Conservation (phyloP, 345 rosid species). For the Eucalyptus caleyi region DNA sequence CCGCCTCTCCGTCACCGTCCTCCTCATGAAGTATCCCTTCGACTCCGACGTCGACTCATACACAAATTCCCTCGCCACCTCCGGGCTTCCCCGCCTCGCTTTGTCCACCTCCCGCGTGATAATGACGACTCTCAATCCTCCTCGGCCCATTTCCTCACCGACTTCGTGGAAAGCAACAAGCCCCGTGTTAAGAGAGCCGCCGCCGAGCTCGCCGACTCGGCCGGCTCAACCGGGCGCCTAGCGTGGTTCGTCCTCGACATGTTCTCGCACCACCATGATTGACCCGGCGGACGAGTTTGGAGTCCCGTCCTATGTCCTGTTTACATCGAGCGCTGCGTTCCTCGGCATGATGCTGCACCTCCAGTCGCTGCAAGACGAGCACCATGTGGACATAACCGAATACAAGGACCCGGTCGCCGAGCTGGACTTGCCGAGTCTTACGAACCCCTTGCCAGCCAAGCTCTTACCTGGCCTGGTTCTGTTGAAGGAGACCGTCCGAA, state of each 20-base stretch:
- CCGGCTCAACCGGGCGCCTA: background rate
- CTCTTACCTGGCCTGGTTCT: conserved; percentile 10
- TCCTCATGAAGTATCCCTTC: background rate
- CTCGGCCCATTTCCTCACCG: background rate
- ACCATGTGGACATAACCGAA: background rate
- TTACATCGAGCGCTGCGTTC: conserved; percentile 5
- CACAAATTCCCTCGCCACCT: background rate
- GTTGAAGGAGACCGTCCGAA: background rate
- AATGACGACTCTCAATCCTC: background rate
- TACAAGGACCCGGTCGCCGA: conserved; percentile 5
- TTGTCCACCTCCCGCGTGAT: background rate
- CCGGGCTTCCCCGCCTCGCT: background rate
- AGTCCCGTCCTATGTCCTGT: conserved; percentile 20
- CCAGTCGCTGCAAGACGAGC: background rate
- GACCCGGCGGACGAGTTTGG: conserved; percentile 24
- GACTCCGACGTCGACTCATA: background rate
- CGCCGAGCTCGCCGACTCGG: background rate
- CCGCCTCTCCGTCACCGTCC: conserved; percentile 5
- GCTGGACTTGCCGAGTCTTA: conserved; percentile 8
- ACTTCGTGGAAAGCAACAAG: background rate
- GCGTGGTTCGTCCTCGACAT: conserved; percentile 20
- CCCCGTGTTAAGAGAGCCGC: background rate
- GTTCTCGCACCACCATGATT: conserved; percentile 13
- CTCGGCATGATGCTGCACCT: conserved; percentile 11
- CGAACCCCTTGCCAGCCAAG: conserved; percentile 15